Evolutionary conservation across 1,284 basidiomycete species (phyloP), one percentile per base, ranked within the genome.

Genomic region (Fomitiporia mediterranea): DNA sequence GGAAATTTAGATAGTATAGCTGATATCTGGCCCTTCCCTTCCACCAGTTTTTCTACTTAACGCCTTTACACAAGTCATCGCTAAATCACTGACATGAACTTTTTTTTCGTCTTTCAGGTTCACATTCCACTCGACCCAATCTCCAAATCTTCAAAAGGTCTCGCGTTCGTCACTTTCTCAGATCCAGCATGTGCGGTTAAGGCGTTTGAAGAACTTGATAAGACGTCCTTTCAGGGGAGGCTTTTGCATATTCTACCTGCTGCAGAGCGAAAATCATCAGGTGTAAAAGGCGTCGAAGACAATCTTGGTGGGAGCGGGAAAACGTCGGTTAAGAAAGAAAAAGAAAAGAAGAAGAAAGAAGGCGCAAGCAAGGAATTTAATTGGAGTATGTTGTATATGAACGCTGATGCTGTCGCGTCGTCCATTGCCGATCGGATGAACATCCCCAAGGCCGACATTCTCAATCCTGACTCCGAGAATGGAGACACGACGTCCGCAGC

Each of bases 321-420:
- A 60, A 83, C 82, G 64, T 77, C 77, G 1, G 67, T 89, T 43
- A 91, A 89, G 68, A 82, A 84, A 40, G 88, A 91, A 63, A 79
- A 78, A 60, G 76, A 81, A 13, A 80, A 81, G 40, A 86, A 89
- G 68, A 77, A 84, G 61, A 96, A 90, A 68, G 77, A 84, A 13
- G 76, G 73, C 25, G 86, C 89, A 4, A 84, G 86, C 34, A 87
- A 86, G 63, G 92, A 93, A 60, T 95, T 98, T 67, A 97, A 96
- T 70, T 99, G 96, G 96, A 87, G 86, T 44, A 91, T 93, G 78
- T 70, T 98, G 60, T 98, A 96, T 68, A 96, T 98, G 93, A 98
- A 97, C 77, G 89, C 88, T 60, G 92, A 96, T 67, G 91, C 93
- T 8, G 91, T 95, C 0, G 85, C 86, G 0, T 84, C 86, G 1